These are phyloP conservation scores for Tricholoma flavovirens DNA, from an alignment of 768 basidiomycete genomes.

Conservation along the genomic window DNA sequence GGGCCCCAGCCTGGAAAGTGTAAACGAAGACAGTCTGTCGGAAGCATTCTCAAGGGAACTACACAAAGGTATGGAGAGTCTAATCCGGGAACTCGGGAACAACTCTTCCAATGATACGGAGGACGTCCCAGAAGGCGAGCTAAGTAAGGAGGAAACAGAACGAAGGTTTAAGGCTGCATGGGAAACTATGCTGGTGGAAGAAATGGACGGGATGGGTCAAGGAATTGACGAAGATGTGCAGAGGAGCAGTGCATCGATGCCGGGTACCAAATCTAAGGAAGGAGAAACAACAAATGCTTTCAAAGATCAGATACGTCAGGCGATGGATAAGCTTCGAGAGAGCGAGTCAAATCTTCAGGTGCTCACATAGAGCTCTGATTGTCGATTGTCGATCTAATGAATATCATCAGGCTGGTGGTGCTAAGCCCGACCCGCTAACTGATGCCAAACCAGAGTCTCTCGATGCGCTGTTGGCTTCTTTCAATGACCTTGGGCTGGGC, in stretches of 20 bases:
- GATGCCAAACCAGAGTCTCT: constrained; percentile 32
- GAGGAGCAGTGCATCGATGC: neutral
- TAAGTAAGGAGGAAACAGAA: constrained; percentile 28
- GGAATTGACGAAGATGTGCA: constrained; percentile 5
- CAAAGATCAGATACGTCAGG: constrained; percentile 62
- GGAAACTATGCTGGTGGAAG: constrained; percentile 68
- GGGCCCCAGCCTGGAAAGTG: constrained; percentile 16
- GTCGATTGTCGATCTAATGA: neutral
- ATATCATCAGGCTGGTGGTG: neutral
- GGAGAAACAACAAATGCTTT: constrained; percentile 29
- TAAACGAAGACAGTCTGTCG: constrained; percentile 35
- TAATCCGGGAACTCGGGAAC: constrained; percentile 42
- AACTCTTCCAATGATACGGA: constrained; percentile 13
- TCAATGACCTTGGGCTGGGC: constrained; percentile 34
- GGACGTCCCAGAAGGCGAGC: constrained; percentile 19
- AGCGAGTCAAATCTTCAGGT: constrained; percentile 56
- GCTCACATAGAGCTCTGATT: constrained; percentile 10
- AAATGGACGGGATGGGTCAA: constrained; percentile 40
- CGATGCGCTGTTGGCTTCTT: constrained; percentile 46
- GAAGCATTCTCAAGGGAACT: constrained; percentile 42
- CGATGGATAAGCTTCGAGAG: constrained; percentile 70
- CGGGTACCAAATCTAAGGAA: neutral
- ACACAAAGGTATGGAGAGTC: constrained; percentile 43
- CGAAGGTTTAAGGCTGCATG: constrained; percentile 51
- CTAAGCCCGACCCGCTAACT: constrained; percentile 12